Percentiles rank a stretch among this genome's conserved stretches.
These are phyloP conservation scores for Hanseniaspora taiwanica DNA, from an alignment of 805 yeast species.

Conservation along the genomic window DNA sequence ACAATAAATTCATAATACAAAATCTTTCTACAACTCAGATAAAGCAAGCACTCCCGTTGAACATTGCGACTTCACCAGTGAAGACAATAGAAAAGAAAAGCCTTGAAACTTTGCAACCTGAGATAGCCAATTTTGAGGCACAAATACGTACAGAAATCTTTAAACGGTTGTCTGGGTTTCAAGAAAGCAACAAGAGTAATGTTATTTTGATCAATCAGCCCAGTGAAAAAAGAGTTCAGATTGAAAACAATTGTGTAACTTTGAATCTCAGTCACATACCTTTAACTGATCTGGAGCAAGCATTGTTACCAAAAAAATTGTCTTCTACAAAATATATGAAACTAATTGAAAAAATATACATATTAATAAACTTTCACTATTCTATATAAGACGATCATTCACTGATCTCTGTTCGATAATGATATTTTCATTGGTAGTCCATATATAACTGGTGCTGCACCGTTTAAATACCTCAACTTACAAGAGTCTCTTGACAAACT, in stretches of 20 bases:
- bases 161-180: no score
- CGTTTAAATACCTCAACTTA: slow-evolving; percentile 62
- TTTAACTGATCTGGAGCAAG: no score
- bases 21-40: not conserved
- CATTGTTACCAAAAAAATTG: no score
- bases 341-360: not conserved
- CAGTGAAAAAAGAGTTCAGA: no score
- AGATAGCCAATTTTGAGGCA: not conserved
- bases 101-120: not conserved
- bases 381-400: not conserved
- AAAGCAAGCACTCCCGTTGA: not conserved
- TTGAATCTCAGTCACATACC: no score
- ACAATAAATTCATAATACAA: not conserved
- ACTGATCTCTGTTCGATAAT: slow-evolving; percentile 5
- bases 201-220: no score
- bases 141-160: not conserved
- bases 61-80: not conserved
- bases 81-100: not conserved
- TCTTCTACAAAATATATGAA: no score
- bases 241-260: no score
- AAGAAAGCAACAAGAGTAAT: no score
- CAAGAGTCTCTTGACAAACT: slow-evolving; percentile 52
- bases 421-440: slow-evolving; percentile 54
- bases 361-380: not conserved
- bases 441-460: slow-evolving; percentile 84